Evolutionary conservation across 768 basidiomycete species (phyloP), one percentile per base, ranked within the genome.

Genomic region (Tulasnella sp.): DNA sequence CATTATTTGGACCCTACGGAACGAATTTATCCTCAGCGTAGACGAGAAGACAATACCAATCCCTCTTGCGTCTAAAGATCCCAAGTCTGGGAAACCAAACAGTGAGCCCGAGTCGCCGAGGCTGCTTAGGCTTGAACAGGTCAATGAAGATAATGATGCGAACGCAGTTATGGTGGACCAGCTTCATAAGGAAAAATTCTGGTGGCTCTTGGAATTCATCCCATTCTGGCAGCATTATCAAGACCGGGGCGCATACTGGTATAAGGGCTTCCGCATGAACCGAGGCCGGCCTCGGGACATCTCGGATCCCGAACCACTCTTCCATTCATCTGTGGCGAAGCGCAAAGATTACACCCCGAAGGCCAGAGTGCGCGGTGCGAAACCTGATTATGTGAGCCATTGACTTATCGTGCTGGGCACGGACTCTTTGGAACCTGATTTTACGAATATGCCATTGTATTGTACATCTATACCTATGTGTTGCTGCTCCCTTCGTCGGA

Each of bases 161-260:
- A 40, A 79, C 44, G 22, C 46, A 22, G 1, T 11, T 11, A 80
- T 75, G 41, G 18, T 73, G 34, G 81, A 81, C 72, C 44, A 34
- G 31, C 44, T 81, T 20, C 1, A 41, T 5, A 11, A 22, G 31
- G 20, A 28, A 6, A 60, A 64, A 3, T 20, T 42, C 20, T 81
- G 81, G 81, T 81, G 80, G 81, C 7, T 76, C 28, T 50, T 81
- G 41, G 81, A 81, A 48, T 4, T 75, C 40, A 28, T 80, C n/a
- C 79, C 72, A 22, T 50, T 81, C n/a, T 34, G 28, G n/a, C 69
- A 64, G 34, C 16, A 60, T 24, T 80, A 64, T n/a, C 81, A 81
- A 41, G 74, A 81, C 16, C 24, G 31, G 18, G 31, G 50, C 42
- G 81, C 72, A 1, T 34, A n/a, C 5, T 81, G 81, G 81, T 22